Percentiles rank a stretch among this genome's conserved stretches.
Conservation (phyloP, 257 asterid genomes). For the Rehmannia glutinosa region DNA sequence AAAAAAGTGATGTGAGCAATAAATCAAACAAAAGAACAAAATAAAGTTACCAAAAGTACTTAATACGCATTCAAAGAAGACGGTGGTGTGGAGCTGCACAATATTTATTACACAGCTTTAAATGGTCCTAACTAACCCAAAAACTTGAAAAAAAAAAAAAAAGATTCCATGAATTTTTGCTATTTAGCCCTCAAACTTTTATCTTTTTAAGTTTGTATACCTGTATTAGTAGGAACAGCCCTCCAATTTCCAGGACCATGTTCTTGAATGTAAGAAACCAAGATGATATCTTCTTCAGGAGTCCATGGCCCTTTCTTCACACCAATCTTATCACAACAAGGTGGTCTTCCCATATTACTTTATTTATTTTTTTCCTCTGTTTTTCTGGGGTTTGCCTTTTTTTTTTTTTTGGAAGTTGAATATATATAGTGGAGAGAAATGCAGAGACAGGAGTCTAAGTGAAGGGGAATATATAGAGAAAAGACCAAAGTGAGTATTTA, state of each 20-base stretch:
- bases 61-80: conserved; percentile 25
- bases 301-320: conserved; percentile 80
- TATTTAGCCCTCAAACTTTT: neutral
- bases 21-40: no score
- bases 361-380: no score
- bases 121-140: conserved; percentile 36
- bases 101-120: conserved; percentile 36
- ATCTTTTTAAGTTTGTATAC: conserved; percentile 28
- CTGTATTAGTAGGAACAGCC: conserved; percentile 64
- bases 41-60: neutral
- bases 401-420: no score
- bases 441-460: neutral
- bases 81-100: conserved; percentile 22
- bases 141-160: neutral
- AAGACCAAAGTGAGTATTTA: neutral
- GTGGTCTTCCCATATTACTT: conserved; percentile 54
- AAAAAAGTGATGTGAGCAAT: no score
- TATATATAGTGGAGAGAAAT: neutral
- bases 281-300: no score
- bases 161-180: neutral
- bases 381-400: no score
- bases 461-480: neutral
- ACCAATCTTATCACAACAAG: conserved; percentile 58
- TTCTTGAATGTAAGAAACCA: conserved; percentile 70
- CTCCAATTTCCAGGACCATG: conserved; percentile 75